Evolutionary conservation across 306 rosid species (phyloP).

Genomic region (Prunus salicina): DNA sequence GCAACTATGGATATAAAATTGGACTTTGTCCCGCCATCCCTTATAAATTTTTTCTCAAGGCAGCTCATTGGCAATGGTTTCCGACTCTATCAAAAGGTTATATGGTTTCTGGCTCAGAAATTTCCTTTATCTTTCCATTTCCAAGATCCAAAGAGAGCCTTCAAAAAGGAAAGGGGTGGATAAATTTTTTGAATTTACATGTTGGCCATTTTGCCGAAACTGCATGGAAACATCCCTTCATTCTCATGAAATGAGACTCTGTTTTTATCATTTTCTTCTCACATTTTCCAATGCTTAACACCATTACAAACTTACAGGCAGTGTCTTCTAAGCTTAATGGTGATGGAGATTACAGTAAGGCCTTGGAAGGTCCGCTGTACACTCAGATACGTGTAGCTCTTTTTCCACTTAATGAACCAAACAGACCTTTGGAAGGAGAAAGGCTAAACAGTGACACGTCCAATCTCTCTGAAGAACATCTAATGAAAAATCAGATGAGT

Average conservation of each 20-base stretch:
- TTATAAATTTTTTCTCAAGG: slow-evolving; percentile 85
- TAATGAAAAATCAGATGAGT: slow-evolving; percentile 23
- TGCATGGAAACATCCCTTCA: slow-evolving; percentile 9
- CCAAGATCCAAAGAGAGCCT: neutral
- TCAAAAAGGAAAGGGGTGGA: neutral
- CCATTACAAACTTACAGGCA: slow-evolving; percentile 42
- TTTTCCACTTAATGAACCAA: slow-evolving; percentile 21
- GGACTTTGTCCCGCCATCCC: slow-evolving; percentile 80
- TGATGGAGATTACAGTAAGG: slow-evolving; percentile 53
- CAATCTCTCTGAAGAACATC: slow-evolving; percentile 28
- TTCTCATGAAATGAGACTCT: neutral
- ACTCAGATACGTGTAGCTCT: slow-evolving; percentile 55
- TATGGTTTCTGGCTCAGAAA: neutral
- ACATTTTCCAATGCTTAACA: slow-evolving; percentile 14
- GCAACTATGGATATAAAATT: slow-evolving; percentile 90
- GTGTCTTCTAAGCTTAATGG: slow-evolving; percentile 58
- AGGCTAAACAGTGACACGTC: slow-evolving; percentile 22
- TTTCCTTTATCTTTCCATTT: neutral
- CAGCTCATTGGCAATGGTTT: slow-evolving; percentile 92
- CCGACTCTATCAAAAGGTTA: slow-evolving; percentile 87
- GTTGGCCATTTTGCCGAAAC: slow-evolving; percentile 2
- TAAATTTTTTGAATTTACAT: neutral
- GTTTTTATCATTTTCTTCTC: slow-evolving; percentile 1
- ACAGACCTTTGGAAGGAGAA: slow-evolving; percentile 24
- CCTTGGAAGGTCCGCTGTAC: slow-evolving; percentile 61